Evolutionary conservation across 441 rosid genomes (phyloP).

Genomic region (California macrophylla): DNA sequence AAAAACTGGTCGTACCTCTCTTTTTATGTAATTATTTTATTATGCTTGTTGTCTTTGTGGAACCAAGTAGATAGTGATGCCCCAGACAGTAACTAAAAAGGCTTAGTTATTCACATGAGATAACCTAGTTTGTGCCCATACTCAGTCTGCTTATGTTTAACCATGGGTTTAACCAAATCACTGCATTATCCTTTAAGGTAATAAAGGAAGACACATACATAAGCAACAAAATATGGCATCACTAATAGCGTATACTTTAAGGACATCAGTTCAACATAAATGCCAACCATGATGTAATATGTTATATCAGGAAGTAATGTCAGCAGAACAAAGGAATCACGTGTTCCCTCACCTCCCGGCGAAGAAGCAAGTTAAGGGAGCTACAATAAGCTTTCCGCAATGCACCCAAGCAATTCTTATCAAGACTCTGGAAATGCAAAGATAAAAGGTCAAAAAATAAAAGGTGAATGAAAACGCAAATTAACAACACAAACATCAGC

Average conservation of each 20-base stretch:
- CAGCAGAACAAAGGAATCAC: slow-evolving; percentile 14
- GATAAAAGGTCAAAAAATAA: slow-evolving; percentile 13
- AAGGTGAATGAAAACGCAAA: slow-evolving; percentile 1
- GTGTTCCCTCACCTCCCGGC: slow-evolving; percentile 69
- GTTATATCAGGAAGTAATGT: slow-evolving; percentile 6
- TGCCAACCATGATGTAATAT: background rate
- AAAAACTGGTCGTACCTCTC: no score
- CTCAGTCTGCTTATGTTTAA: no score
- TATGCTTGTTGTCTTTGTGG: no score
- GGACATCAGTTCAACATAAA: background rate
- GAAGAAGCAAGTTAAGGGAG: slow-evolving; percentile 93
- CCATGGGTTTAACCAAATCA: no score
- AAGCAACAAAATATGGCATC: background rate
- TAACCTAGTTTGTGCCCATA: no score
- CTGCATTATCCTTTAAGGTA: no score
- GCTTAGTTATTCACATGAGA: no score
- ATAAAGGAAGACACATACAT: no score
- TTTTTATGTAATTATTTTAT: no score
- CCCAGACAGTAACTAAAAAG: no score
- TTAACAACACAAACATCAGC: slow-evolving; percentile 7
- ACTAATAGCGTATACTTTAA: background rate
- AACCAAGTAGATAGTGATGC: no score
- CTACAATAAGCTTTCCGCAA: slow-evolving; percentile 94
- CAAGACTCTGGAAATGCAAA: slow-evolving; percentile 61
- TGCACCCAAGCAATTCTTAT: slow-evolving; percentile 75